These are phyloP conservation scores for Parietichytrium sp. DNA, from an alignment of 108 stramenopile species.

Conservation along the genomic window DNA sequence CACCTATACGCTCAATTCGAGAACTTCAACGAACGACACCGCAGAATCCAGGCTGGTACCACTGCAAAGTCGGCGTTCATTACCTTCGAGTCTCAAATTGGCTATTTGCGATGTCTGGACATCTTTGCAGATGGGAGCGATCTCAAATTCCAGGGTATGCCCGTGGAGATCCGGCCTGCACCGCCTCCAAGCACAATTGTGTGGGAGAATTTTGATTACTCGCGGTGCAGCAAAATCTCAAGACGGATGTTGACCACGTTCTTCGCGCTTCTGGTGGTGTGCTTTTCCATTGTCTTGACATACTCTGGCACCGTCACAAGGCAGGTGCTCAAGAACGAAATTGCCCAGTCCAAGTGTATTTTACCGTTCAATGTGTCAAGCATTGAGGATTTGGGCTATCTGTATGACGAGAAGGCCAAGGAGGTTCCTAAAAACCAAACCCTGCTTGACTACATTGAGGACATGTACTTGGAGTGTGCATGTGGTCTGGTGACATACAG, in stretches of 20 bases:
- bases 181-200: slow-evolving; percentile 60
- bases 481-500: slow-evolving; percentile 3
- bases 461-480: background rate
- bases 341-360: background rate
- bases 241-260: slow-evolving; percentile 37
- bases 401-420: background rate
- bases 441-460: background rate
- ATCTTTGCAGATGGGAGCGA: background rate
- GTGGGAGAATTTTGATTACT: slow-evolving; percentile 57
- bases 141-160: slow-evolving; percentile 11
- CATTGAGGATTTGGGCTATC: background rate
- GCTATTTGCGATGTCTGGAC: background rate
- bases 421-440: no score
- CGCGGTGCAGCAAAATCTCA: slow-evolving; percentile 24
- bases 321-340: background rate
- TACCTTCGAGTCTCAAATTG: slow-evolving; percentile 21
- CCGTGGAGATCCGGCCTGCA: slow-evolving; percentile 45
- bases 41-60: background rate
- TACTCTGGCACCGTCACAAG: background rate
- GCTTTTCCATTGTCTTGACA: slow-evolving; percentile 45
- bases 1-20: slow-evolving; percentile 8
- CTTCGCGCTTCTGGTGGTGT: slow-evolving; percentile 22
- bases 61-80: background rate
- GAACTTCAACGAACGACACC: background rate
- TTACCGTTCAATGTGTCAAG: background rate